phyloP scores from a whole-genome alignment of 2,329 filamentous ascomycete genomes.

The Ascochyta clinopodiicola region DNA sequence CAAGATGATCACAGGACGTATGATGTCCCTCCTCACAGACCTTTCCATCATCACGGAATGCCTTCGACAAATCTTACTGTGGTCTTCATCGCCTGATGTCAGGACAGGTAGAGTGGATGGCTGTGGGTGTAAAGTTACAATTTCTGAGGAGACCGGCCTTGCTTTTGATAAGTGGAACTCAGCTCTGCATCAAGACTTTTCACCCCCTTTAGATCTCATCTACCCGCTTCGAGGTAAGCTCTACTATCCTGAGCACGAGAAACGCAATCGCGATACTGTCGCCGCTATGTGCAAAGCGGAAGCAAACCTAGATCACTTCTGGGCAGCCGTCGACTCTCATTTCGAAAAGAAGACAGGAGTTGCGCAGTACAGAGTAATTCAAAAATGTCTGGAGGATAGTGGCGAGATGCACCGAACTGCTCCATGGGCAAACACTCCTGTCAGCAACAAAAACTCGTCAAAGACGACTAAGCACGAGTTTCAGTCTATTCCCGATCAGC shows the following conservation, averaged over 20 bases:
- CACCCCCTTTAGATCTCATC: not conserved
- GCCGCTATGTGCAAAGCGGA: conserved; percentile 51
- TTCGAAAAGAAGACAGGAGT: conserved; percentile 1
- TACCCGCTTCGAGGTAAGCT: not conserved
- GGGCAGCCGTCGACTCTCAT: conserved; percentile 36
- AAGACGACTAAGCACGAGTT: no score
- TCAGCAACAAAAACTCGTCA: no score
- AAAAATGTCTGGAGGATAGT: not conserved
- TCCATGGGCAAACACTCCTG: no score
- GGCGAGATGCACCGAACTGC: no score
- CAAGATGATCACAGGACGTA: not conserved
- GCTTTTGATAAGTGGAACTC: no score
- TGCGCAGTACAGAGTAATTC: conserved; percentile 15
- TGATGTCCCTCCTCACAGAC: not conserved
- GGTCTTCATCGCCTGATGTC: conserved; percentile 31
- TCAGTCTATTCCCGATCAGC: no score
- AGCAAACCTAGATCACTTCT: conserved; percentile 55
- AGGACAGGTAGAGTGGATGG: not conserved
- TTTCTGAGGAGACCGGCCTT: no score
- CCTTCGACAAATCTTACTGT: conserved; percentile 44
- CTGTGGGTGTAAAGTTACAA: no score
- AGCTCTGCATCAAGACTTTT: no score
- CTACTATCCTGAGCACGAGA: not conserved
- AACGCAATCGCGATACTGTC: conserved; percentile 49
- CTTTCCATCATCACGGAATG: not conserved